Evolutionary conservation across 805 yeast species (phyloP).

Genomic region (Kodamaea leandrae): DNA sequence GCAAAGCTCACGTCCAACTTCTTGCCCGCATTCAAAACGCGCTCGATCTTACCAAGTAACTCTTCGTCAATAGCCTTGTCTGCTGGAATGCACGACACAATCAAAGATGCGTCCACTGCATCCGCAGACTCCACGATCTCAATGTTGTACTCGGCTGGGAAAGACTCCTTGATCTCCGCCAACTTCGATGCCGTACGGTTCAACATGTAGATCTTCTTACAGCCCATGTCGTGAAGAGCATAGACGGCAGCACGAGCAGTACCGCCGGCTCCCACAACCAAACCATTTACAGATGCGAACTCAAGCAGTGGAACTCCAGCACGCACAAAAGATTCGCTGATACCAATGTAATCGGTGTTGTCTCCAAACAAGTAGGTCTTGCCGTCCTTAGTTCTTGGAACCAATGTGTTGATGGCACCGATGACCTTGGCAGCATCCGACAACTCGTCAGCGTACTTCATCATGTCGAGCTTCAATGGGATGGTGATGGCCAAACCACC

Average conservation of each 20-base stretch:
- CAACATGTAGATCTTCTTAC: constrained; percentile 68
- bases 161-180: constrained; percentile 52
- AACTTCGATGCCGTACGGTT: constrained; percentile 77
- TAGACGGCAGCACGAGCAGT: constrained; percentile 93
- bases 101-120: constrained; percentile 47
- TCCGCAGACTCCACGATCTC: constrained; percentile 51
- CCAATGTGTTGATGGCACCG: constrained; percentile 92
- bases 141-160: constrained; percentile 61
- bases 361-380: constrained; percentile 61
- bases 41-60: constrained; percentile 49
- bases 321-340: constrained; percentile 60
- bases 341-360: constrained; percentile 96
- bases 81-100: constrained; percentile 83
- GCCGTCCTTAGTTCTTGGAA: constrained; percentile 36
- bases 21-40: constrained; percentile 42
- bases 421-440: constrained; percentile 76
- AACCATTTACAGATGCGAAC: constrained; percentile 48
- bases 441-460: constrained; percentile 60
- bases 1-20: constrained; percentile 34
- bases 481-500: constrained; percentile 97
- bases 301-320: constrained; percentile 56
- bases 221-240: constrained; percentile 79
- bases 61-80: constrained; percentile 61
- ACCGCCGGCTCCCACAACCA: constrained; percentile 96
- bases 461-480: constrained; percentile 83